These are phyloP conservation scores for Gautieria morchelliformis DNA, from an alignment of 768 basidiomycete genomes.

Conservation along the genomic window DNA sequence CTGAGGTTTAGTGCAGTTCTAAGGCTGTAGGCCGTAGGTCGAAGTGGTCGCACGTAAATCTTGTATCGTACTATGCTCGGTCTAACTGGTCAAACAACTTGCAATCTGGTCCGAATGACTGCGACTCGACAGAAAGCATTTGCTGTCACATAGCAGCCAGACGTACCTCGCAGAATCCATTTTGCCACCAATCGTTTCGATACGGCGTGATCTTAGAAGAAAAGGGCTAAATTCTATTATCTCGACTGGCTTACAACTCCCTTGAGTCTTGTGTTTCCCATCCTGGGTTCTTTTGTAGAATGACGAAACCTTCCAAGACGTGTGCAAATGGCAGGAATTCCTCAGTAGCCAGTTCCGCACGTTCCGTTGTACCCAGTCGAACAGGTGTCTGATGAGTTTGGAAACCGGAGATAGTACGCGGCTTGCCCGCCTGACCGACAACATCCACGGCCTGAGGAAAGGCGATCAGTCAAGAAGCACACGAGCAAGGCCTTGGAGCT, in stretches of 20 bases:
- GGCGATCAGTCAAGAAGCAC: background rate
- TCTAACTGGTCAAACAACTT: no score
- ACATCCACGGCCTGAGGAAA: slow-evolving; percentile 79
- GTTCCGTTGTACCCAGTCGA: slow-evolving; percentile 85
- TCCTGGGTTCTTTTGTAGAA: slow-evolving; percentile 86
- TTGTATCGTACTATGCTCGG: no score
- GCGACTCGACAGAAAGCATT: no score
- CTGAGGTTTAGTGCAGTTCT: no score
- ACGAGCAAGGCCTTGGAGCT: slow-evolving; percentile 13
- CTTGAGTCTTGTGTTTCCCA: slow-evolving; percentile 82
- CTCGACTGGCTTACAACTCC: slow-evolving; percentile 46
- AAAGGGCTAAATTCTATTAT: no score
- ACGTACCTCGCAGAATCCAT: no score
- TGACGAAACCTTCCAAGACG: slow-evolving; percentile 88
- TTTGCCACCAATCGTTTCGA: no score
- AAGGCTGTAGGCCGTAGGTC: no score
- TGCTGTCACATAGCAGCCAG: background rate
- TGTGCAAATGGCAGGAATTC: slow-evolving; percentile 88
- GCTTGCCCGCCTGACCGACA: slow-evolving; percentile 95
- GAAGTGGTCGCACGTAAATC: no score
- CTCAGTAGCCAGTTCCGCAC: slow-evolving; percentile 94
- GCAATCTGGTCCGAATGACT: no score
- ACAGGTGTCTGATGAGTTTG: slow-evolving; percentile 98
- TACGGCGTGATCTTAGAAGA: no score
- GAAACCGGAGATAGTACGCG: slow-evolving; percentile 94